These are phyloP conservation scores for Talaromyces sp. DNA, from an alignment of 2,329 filamentous ascomycete genomes.

Conservation along the genomic window DNA sequence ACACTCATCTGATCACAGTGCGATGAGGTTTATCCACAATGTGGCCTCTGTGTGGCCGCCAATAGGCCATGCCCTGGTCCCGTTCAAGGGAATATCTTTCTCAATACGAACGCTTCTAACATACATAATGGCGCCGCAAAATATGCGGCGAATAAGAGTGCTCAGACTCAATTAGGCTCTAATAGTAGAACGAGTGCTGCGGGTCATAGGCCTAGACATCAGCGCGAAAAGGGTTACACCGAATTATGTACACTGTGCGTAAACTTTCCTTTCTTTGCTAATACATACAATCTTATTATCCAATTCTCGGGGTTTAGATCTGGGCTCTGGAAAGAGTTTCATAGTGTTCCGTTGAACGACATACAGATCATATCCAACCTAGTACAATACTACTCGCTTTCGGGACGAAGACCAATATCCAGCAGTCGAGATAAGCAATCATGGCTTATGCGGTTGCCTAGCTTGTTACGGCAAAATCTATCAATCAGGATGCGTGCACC, in stretches of 20 bases:
- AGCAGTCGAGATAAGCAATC: neutral
- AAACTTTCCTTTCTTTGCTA: neutral
- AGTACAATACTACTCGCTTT: conserved; percentile 11
- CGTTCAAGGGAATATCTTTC: conserved; percentile 9
- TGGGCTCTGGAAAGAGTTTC: neutral
- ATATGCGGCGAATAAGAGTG: neutral
- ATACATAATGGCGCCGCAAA: neutral
- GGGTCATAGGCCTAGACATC: neutral
- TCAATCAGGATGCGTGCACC: conserved; percentile 2
- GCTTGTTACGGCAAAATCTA: neutral
- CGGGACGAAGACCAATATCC: neutral
- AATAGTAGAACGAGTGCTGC: too few relatives aligned
- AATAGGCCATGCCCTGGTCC: conserved; percentile 10
- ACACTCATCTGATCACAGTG: neutral
- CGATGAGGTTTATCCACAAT: conserved; percentile 14
- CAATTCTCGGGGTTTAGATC: neutral
- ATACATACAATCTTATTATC: neutral
- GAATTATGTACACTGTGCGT: conserved; percentile 8
- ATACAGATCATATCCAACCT: conserved; percentile 14
- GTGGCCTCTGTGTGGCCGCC: conserved; percentile 7
- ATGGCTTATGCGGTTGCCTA: conserved; percentile 11
- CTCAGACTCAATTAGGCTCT: neutral
- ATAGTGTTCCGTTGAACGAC: conserved; percentile 6
- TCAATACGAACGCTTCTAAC: conserved; percentile 1
- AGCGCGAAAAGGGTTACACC: neutral